A percentile compares a stretch with the other conserved stretches of the same genome.
Evolutionary conservation across 192 early-diverging fungal genomes (phyloP).

Genomic region (Lunasporangiospora selenospora): DNA sequence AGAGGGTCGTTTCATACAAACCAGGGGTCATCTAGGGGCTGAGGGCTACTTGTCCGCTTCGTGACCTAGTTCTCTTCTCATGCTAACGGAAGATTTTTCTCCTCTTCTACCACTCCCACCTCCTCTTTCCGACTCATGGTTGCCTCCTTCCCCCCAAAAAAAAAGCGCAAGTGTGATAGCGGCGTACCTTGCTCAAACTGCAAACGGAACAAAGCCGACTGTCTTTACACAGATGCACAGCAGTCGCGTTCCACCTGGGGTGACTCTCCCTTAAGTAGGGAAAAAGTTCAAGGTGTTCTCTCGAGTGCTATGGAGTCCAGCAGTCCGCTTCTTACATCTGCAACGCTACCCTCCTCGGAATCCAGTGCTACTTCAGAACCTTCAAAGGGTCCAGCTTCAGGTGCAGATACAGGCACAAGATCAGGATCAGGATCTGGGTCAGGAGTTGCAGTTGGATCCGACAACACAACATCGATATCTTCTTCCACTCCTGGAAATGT

Average conservation of each 20-base stretch:
- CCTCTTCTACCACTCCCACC: neutral
- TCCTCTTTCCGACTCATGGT: neutral
- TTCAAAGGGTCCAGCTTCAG: too few species aligned
- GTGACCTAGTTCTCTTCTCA: neutral
- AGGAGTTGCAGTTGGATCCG: too few species aligned
- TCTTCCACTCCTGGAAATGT: too few species aligned
- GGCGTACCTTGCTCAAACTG: slow-evolving; percentile 24
- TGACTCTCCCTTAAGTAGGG: slow-evolving; percentile 19
- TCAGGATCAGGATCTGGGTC: too few species aligned
- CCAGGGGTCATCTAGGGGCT: neutral
- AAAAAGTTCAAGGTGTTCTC: slow-evolving; percentile 17
- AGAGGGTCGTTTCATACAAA: neutral
- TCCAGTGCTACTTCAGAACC: too few species aligned
- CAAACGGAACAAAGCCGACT: slow-evolving; percentile 21
- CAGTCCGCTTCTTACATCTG: too few species aligned
- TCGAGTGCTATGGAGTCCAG: too few species aligned
- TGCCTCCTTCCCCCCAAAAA: neutral
- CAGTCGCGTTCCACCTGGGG: slow-evolving; percentile 25
- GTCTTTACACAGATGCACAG: slow-evolving; percentile 26
- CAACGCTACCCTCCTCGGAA: too few species aligned
- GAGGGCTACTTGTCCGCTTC: neutral
- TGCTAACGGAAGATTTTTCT: neutral
- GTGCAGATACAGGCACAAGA: too few species aligned
- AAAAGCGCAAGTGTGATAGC: slow-evolving; percentile 28
- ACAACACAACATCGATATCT: too few species aligned